These are phyloP conservation scores for Ophiostoma sp. DNA, from an alignment of 2,329 filamentous ascomycete species.

Conservation along the genomic window DNA sequence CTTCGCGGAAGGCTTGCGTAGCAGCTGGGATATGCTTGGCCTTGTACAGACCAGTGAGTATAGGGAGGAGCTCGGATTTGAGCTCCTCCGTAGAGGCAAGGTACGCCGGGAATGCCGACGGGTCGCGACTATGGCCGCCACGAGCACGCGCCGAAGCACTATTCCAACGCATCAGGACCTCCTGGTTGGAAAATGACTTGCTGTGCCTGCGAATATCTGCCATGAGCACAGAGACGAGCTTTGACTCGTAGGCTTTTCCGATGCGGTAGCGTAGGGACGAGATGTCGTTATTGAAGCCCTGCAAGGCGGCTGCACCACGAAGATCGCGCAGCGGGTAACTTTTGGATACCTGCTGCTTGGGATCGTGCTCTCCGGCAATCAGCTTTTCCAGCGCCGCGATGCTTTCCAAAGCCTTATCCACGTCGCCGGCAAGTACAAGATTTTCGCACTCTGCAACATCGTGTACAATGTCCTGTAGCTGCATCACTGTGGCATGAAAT, in stretches of 20 bases:
- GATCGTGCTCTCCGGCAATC: slow-evolving; percentile 61
- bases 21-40: slow-evolving; percentile 76
- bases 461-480: slow-evolving; percentile 73
- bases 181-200: slow-evolving; percentile 61
- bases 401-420: slow-evolving; percentile 71
- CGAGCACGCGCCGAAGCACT: slow-evolving; percentile 67
- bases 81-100: slow-evolving; percentile 66
- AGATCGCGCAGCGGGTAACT: slow-evolving; percentile 57
- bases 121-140: slow-evolving; percentile 59
- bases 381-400: slow-evolving; percentile 75
- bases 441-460: slow-evolving; percentile 71
- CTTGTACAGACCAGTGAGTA: slow-evolving; percentile 72
- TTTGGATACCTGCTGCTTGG: slow-evolving; percentile 19
- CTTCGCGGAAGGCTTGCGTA: slow-evolving; percentile 76
- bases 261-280: slow-evolving; percentile 71
- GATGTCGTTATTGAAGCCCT: slow-evolving; percentile 73
- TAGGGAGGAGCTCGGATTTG: slow-evolving; percentile 62
- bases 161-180: slow-evolving; percentile 81
- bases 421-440: slow-evolving; percentile 74
- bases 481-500: slow-evolving; percentile 74
- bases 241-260: slow-evolving; percentile 77
- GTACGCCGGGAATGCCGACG: slow-evolving; percentile 72
- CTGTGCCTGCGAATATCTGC: slow-evolving; percentile 77
- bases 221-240: slow-evolving; percentile 72
- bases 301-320: slow-evolving; percentile 69